Evolutionary conservation across 192 early-diverging fungal genomes (phyloP), one percentile per base, ranked within the genome.

Genomic region (Coemansia biformis): DNA sequence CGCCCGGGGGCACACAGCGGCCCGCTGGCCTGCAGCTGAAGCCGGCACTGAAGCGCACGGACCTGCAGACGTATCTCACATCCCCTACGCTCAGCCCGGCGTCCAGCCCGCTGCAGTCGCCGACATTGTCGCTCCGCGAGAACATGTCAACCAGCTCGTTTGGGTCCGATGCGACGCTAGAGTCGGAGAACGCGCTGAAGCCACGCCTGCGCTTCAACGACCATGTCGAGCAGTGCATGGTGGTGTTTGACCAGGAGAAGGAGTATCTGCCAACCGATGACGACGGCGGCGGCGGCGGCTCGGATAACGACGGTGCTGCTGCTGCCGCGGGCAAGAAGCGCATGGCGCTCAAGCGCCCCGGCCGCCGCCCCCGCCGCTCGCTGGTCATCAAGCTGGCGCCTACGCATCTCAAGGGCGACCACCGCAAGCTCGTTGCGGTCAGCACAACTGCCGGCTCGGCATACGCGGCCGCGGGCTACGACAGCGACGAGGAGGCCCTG

Each of bases 161-260:
- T 34, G 59, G 54, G 12, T 73, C 70, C 0, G 70, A 73, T 37
- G 43, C 30, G 13, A 67, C 72, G 1, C 52, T 67, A 26, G 64
- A 67, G 7, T 57, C 43, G 35, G 71, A 63, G 28, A 31, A 23
- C 16, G 37, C 42, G 17, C 43, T 62, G 5, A 46, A 53, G 51
- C 69, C 76, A 13, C 60, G 69, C 8, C 35, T 78, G 43, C 60
- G 76, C 31, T 78, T 78, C 54, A 78, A 78, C 46, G 47, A 72
- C 48, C 47, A 45, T 14, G 76, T 78, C 15, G 76, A 78, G 65
- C 76, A 78, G 38, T 78, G 76, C 38, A 73, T 73, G 68, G 69
- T 67, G 3, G 60, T 73, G 50, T 75, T 75, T 43, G 57, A 63
- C 24, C 64, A 75, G 43, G 72, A 75, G 32, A 64, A 60, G 45